Conservation (phyloP, 306 rosid genomes). For the Quercus rubra region DNA sequence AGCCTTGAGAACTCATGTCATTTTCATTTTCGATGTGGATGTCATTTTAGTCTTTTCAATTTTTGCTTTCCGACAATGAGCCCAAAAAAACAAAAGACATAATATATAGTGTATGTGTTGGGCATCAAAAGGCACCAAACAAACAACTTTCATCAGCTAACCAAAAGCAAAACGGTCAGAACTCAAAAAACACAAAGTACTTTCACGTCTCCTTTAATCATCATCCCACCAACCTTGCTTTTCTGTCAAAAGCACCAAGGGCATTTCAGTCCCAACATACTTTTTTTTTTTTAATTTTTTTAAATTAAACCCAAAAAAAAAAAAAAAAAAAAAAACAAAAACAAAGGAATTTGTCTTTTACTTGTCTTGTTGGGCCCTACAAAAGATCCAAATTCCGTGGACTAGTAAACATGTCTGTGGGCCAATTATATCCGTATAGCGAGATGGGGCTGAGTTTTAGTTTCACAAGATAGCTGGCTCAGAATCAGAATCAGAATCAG, state of each 20-base stretch:
- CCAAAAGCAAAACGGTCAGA: conserved; percentile 45
- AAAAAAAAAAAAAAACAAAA: neutral
- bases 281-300: too few relatives aligned
- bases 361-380: conserved; percentile 45
- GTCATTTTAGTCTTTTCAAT: conserved; percentile 19
- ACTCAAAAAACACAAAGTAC: conserved; percentile 20
- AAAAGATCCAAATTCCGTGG: conserved; percentile 30
- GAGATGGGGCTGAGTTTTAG: conserved; percentile 13
- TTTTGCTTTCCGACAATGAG: conserved; percentile 19
- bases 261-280: neutral
- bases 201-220: conserved; percentile 26
- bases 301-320: neutral
- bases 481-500: too few relatives aligned
- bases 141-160: conserved; percentile 36
- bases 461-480: too few relatives aligned
- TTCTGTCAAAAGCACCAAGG: neutral
- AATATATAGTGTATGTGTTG: conserved; percentile 26
- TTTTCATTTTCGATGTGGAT: conserved; percentile 16
- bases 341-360: conserved; percentile 30
- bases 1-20: conserved; percentile 18
- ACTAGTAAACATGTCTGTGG: conserved; percentile 23
- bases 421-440: conserved; percentile 37
- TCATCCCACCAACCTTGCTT: conserved; percentile 13
- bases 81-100: neutral
- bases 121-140: conserved; percentile 40